A percentile compares a stretch with the other conserved stretches of the same genome.
These are phyloP conservation scores for Xylaria scruposa DNA, from an alignment of 495 filamentous ascomycete species.

Conservation along the genomic window DNA sequence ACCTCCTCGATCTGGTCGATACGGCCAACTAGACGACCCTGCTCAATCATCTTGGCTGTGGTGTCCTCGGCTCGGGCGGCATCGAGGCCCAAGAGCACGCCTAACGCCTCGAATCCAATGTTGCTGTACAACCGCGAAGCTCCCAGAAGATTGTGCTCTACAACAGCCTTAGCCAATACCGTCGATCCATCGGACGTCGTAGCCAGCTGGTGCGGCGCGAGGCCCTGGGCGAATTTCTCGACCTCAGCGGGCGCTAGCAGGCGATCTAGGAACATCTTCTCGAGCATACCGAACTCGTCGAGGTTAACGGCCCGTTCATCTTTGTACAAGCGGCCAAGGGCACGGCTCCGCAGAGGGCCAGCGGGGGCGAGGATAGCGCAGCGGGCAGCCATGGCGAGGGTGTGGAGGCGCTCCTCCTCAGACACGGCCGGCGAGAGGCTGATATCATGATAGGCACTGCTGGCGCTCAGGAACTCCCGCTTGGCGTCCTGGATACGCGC, in stretches of 20 bases:
- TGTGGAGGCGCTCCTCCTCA: constrained; percentile 81
- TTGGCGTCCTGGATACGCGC: constrained; percentile 92
- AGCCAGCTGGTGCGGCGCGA: constrained; percentile 88
- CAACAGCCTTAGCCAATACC: constrained; percentile 90
- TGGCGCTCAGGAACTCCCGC: constrained; percentile 88
- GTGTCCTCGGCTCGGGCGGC: constrained; percentile 87
- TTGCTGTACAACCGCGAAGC: constrained; percentile 88
- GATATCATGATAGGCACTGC: constrained; percentile 84
- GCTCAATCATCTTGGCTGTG: constrained; percentile 94
- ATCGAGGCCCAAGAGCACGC: constrained; percentile 75
- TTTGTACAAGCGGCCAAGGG: constrained; percentile 86
- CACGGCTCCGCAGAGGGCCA: constrained; percentile 80
- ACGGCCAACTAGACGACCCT: constrained; percentile 80
- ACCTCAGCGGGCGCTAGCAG: constrained; percentile 82
- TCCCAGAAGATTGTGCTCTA: constrained; percentile 93
- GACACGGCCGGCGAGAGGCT: constrained; percentile 76
- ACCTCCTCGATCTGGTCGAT: constrained; percentile 94
- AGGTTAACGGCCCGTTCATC: constrained; percentile 82
- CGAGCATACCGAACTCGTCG: constrained; percentile 84
- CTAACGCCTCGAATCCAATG: constrained; percentile 81
- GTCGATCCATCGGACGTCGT: constrained; percentile 87
- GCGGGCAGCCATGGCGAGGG: constrained; percentile 85
- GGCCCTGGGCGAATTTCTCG: constrained; percentile 77
- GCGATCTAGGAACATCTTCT: constrained; percentile 97
- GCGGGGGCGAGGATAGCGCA: constrained; percentile 95